Evolutionary conservation across 2,329 filamentous ascomycete species (phyloP).

Genomic region (Podosphaera leucotricha): DNA sequence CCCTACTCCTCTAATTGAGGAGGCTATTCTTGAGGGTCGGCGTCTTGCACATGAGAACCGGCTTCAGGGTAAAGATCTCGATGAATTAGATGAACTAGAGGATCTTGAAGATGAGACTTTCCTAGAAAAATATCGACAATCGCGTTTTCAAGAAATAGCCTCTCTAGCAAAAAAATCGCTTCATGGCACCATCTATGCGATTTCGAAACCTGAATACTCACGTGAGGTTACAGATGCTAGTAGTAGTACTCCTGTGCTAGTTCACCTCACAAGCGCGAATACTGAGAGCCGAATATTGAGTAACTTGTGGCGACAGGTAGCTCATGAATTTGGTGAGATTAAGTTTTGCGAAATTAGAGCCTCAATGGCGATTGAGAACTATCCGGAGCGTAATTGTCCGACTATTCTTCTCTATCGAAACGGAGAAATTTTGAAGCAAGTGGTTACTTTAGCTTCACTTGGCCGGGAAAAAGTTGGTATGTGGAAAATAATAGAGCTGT

Average conservation of each 20-base stretch:
- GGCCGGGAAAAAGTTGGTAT: constrained; percentile 48
- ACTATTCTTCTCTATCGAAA: constrained; percentile 85
- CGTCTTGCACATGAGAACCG: constrained; percentile 75
- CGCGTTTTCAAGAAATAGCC: constrained; percentile 64
- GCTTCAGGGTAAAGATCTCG: constrained; percentile 79
- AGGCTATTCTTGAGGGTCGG: constrained; percentile 68
- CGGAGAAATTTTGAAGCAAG: constrained; percentile 73
- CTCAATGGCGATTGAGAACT: constrained; percentile 84
- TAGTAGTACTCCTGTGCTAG: constrained; percentile 41
- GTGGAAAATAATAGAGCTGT: constrained; percentile 53
- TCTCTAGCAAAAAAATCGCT: constrained; percentile 51
- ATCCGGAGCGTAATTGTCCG: constrained; percentile 83
- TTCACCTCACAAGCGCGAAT: constrained; percentile 69
- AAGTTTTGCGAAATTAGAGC: constrained; percentile 95
- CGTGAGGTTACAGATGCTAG: constrained; percentile 83
- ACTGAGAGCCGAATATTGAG: constrained; percentile 63
- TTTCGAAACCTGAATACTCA: constrained; percentile 85
- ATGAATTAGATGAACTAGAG: constrained; percentile 81
- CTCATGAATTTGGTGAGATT: constrained; percentile 68
- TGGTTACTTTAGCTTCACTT: constrained; percentile 69
- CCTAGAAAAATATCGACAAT: constrained; percentile 65
- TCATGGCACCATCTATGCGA: constrained; percentile 75
- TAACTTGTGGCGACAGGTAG: constrained; percentile 68
- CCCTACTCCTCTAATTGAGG: constrained; percentile 86
- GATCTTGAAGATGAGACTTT: constrained; percentile 91